Conservation (phyloP, 2,329 filamentous ascomycete genomes). For the Macrophomina pseudophaseolina region DNA sequence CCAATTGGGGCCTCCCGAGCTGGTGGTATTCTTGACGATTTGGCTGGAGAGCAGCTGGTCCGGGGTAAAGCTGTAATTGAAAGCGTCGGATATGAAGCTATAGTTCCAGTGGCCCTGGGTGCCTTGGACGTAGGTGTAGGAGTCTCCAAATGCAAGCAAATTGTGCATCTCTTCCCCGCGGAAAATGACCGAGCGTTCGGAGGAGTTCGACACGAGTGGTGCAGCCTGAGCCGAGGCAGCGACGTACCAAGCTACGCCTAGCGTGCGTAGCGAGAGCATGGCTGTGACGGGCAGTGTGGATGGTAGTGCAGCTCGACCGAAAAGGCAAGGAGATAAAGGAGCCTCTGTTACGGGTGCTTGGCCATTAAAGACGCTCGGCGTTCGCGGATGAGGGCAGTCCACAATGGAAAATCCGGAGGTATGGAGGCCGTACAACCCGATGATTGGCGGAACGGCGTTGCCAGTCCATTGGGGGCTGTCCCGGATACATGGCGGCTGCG, state of each 20-base stretch:
- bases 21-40: conserved; percentile 59
- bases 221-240: background rate
- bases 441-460: conserved; percentile 4
- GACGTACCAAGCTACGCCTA: background rate
- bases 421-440: background rate
- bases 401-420: background rate
- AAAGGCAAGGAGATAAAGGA: background rate
- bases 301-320: no score
- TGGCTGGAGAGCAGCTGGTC: conserved; percentile 51
- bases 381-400: background rate
- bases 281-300: background rate
- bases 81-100: conserved; percentile 60
- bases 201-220: background rate
- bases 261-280: background rate
- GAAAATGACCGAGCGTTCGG: background rate
- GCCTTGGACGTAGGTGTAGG: conserved; percentile 61
- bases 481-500: background rate
- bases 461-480: background rate
- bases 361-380: background rate
- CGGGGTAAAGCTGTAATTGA: conserved; percentile 54
- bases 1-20: conserved; percentile 62
- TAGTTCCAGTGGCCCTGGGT: conserved; percentile 57
- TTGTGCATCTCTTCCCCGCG: background rate
- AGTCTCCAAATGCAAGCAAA: conserved; percentile 55
- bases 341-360: no score